phyloP scores from a whole-genome alignment of 352 stramenopile species.

The Phytophthora cryptogea region DNA sequence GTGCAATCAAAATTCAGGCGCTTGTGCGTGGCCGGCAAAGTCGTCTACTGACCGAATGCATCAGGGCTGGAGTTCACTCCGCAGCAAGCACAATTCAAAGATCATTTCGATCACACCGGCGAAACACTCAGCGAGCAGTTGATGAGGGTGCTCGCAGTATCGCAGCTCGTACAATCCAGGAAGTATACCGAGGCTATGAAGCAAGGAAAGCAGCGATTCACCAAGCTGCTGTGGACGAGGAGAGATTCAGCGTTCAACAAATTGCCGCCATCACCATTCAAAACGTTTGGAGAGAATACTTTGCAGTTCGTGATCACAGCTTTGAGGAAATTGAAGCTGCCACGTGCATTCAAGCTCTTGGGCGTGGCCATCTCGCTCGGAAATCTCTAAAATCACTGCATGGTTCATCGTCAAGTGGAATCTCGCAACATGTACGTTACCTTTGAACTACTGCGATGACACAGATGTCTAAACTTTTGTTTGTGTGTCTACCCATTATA shows the following conservation, averaged over 20 bases:
- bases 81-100: conserved; percentile 58
- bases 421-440: conserved; percentile 31
- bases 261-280: conserved; percentile 65
- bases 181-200: conserved; percentile 38
- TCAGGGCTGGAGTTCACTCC: conserved; percentile 42
- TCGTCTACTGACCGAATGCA: conserved; percentile 53
- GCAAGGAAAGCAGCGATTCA: conserved; percentile 25
- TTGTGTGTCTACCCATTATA: conserved; percentile 17
- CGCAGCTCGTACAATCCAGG: conserved; percentile 56
- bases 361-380: conserved; percentile 55
- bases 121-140: conserved; percentile 2
- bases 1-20: conserved; percentile 65
- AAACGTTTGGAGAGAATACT: conserved; percentile 42
- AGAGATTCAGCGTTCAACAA: conserved; percentile 47
- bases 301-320: conserved; percentile 22
- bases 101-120: conserved; percentile 39
- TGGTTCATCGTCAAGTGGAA: conserved; percentile 18
- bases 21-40: conserved; percentile 63
- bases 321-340: conserved; percentile 56
- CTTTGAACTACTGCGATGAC: background rate
- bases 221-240: conserved; percentile 34
- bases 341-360: conserved; percentile 72
- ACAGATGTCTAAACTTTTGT: background rate
- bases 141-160: conserved; percentile 49
- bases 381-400: conserved; percentile 55